These are phyloP conservation scores for Aspergillus intermedius DNA, from an alignment of 2,329 filamentous ascomycete species.

Conservation along the genomic window DNA sequence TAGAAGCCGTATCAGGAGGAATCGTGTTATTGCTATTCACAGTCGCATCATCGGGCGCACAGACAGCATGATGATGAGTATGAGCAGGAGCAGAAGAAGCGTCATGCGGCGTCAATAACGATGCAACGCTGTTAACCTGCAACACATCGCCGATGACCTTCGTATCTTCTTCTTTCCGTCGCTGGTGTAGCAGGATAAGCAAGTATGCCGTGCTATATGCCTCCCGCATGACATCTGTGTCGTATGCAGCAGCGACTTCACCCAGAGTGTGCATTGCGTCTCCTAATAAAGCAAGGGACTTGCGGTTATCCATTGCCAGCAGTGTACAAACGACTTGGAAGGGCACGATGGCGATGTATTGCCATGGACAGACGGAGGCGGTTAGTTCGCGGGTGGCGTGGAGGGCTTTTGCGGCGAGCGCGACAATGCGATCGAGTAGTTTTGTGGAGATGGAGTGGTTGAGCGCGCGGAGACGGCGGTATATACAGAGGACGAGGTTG, in stretches of 20 bases:
- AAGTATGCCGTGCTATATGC: constrained; percentile 50
- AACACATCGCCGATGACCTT: constrained; percentile 34
- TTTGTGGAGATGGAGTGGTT: constrained; percentile 41
- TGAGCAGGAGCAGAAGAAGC: background rate
- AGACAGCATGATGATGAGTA: background rate
- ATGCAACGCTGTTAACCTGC: constrained; percentile 27
- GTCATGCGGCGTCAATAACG: constrained; percentile 4
- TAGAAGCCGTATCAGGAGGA: background rate
- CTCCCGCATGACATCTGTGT: constrained; percentile 46
- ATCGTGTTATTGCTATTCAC: background rate
- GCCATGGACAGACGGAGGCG: constrained; percentile 46
- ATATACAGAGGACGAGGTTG: constrained; percentile 52
- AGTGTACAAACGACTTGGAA: constrained; percentile 54
- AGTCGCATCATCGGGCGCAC: background rate
- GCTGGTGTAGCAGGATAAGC: constrained; percentile 48
- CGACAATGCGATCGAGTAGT: constrained; percentile 44
- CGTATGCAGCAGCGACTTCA: constrained; percentile 38
- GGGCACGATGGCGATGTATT: constrained; percentile 54
- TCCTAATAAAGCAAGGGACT: constrained; percentile 43
- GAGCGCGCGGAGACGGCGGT: constrained; percentile 48
- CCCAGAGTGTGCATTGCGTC: constrained; percentile 47
- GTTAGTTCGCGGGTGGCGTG: constrained; percentile 44
- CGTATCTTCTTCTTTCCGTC: constrained; percentile 43
- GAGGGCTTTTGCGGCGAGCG: constrained; percentile 40
- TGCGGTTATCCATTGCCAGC: constrained; percentile 49